phyloP scores from a whole-genome alignment of 345 rosid species.

The Leavenworthia alabamica region DNA sequence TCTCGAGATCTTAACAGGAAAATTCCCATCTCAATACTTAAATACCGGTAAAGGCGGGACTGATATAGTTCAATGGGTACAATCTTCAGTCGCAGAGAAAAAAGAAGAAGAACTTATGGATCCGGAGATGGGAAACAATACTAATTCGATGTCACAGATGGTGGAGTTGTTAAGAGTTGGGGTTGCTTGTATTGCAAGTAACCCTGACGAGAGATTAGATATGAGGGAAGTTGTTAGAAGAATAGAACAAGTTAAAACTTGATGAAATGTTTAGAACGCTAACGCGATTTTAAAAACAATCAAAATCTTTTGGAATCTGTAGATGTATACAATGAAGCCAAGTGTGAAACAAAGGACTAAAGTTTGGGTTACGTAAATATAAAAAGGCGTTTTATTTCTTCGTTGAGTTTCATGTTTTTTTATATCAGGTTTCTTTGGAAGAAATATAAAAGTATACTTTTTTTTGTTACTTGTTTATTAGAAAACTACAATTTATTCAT shows the following conservation, averaged over 20 bases:
- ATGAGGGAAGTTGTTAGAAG: conserved; percentile 49
- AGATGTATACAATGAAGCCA: conserved; percentile 3
- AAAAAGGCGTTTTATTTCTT: background rate
- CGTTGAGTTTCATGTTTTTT: background rate
- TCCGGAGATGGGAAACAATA: conserved; percentile 46
- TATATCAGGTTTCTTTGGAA: background rate
- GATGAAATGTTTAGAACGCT: conserved; percentile 9
- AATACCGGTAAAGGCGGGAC: conserved; percentile 54
- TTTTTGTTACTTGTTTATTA: conserved; percentile 4
- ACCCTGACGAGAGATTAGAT: conserved; percentile 43
- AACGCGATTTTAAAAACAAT: background rate
- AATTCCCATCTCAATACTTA: conserved; percentile 62
- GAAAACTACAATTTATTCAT: background rate
- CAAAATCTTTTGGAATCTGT: conserved; percentile 8
- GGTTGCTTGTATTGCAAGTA: conserved; percentile 47
- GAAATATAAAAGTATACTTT: background rate
- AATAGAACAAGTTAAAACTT: conserved; percentile 45
- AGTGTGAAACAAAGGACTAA: background rate
- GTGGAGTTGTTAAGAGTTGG: conserved; percentile 47
- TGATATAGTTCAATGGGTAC: conserved; percentile 55
- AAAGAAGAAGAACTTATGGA: conserved; percentile 53
- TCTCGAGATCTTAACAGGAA: conserved; percentile 75
- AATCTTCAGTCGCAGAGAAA: conserved; percentile 33
- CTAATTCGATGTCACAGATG: conserved; percentile 38
- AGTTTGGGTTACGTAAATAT: background rate